Evolutionary conservation across 768 basidiomycete genomes (phyloP).

Genomic region (Daedalea quercina): DNA sequence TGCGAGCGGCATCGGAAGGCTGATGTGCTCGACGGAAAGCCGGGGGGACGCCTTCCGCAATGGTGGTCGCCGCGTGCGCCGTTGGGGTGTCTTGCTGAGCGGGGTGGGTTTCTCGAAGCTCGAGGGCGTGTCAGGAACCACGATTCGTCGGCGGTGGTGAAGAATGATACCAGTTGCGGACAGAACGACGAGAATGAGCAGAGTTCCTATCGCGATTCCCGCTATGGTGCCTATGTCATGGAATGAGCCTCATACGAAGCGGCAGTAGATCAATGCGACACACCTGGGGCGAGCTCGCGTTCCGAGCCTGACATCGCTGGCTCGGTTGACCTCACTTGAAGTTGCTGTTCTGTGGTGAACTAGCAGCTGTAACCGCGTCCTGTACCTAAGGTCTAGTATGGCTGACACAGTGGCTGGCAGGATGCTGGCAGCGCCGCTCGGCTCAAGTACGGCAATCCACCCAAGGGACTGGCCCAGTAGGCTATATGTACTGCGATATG

Average conservation of each 20-base stretch:
- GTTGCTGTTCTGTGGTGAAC: too few relatives aligned
- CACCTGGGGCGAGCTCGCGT: not conserved
- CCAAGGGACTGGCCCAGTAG: too few relatives aligned
- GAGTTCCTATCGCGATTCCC: not conserved
- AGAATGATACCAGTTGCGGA: not conserved
- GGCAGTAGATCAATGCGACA: not conserved
- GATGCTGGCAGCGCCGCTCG: too few relatives aligned
- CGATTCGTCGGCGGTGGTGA: not conserved
- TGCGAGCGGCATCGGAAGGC: not conserved
- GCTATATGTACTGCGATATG: too few relatives aligned
- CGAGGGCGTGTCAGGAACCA: not conserved
- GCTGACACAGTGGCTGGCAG: too few relatives aligned
- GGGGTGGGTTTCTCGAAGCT: not conserved
- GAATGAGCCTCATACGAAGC: not conserved
- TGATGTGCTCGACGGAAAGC: not conserved
- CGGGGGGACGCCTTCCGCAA: not conserved
- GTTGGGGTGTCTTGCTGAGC: not conserved
- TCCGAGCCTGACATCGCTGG: not conserved
- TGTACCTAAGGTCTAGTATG: too few relatives aligned
- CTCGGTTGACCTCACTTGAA: not conserved
- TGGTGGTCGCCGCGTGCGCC: not conserved
- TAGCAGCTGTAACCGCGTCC: too few relatives aligned
- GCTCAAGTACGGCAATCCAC: too few relatives aligned
- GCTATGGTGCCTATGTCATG: not conserved
- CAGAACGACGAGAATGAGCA: not conserved